phyloP scores from a whole-genome alignment of 805 yeast genomes.

The Ogataea kodamae region DNA sequence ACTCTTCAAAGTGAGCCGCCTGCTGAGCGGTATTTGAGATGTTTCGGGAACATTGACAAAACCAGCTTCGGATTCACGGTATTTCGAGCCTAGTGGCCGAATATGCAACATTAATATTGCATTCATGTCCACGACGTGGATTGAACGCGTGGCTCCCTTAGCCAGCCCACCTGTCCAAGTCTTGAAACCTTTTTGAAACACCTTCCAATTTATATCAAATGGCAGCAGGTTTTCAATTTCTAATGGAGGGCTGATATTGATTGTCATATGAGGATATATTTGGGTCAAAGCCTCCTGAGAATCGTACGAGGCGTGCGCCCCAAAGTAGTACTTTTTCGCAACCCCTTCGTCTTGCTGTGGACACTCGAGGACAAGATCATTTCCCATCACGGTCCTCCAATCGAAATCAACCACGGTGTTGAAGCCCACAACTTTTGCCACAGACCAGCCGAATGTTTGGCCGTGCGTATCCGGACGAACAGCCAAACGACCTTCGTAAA shows the following conservation, averaged over 20 bases:
- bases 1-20: slow-evolving; percentile 48
- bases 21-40: slow-evolving; percentile 28
- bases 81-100: slow-evolving; percentile 59
- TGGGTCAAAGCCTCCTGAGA: slow-evolving; percentile 64
- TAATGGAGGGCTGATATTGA: slow-evolving; percentile 79
- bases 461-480: slow-evolving; percentile 57
- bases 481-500: slow-evolving; percentile 53
- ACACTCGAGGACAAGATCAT: slow-evolving; percentile 60
- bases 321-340: slow-evolving; percentile 49
- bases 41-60: slow-evolving; percentile 56
- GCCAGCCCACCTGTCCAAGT: slow-evolving; percentile 63
- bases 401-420: slow-evolving; percentile 31
- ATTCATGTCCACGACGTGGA: slow-evolving; percentile 76
- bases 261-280: slow-evolving; percentile 79
- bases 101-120: slow-evolving; percentile 71
- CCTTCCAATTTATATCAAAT: slow-evolving; percentile 66
- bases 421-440: slow-evolving; percentile 34
- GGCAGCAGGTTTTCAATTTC: slow-evolving; percentile 85
- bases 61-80: slow-evolving; percentile 65
- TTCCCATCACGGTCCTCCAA: slow-evolving; percentile 61
- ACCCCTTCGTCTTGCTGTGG: slow-evolving; percentile 38
- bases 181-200: slow-evolving; percentile 70
- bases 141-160: slow-evolving; percentile 64
- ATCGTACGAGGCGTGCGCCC: slow-evolving; percentile 64
- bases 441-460: slow-evolving; percentile 66